Evolutionary conservation across 1,284 basidiomycete genomes (phyloP).

Genomic region (Ceratobasidium sp.): DNA sequence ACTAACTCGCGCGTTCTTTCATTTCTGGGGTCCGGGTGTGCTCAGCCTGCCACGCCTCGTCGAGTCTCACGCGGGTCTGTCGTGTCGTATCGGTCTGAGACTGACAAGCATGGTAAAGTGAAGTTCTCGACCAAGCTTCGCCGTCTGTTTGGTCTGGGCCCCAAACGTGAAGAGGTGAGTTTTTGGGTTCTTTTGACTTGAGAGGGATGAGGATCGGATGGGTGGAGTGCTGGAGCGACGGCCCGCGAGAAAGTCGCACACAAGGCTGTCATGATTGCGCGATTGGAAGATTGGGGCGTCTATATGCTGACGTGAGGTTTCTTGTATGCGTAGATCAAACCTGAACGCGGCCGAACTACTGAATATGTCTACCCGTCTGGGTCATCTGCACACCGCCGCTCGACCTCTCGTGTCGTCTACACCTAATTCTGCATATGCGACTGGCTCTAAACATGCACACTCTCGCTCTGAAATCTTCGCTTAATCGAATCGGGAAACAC

Average conservation of each 20-base stretch:
- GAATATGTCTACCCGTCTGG: constrained; percentile 34
- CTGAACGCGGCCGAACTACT: background rate
- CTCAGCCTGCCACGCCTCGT: constrained; percentile 36
- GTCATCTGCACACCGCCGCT: constrained; percentile 10
- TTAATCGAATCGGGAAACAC: constrained; percentile 4
- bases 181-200: background rate
- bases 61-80: constrained; percentile 30
- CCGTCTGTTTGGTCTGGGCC: constrained; percentile 29
- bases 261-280: background rate
- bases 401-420: constrained; percentile 36
- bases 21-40: no score
- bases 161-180: constrained; percentile 39
- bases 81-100: constrained; percentile 26
- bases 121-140: constrained; percentile 31
- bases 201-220: background rate
- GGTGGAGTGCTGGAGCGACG: background rate
- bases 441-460: background rate
- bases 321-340: background rate
- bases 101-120: constrained; percentile 11
- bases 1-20: no score
- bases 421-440: constrained; percentile 16
- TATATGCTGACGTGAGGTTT: constrained; percentile 12
- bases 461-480: no score
- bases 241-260: background rate
- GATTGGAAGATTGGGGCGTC: background rate